Evolutionary conservation across 495 filamentous ascomycete genomes (phyloP).

Genomic region (Hypoxylon perforatum): DNA sequence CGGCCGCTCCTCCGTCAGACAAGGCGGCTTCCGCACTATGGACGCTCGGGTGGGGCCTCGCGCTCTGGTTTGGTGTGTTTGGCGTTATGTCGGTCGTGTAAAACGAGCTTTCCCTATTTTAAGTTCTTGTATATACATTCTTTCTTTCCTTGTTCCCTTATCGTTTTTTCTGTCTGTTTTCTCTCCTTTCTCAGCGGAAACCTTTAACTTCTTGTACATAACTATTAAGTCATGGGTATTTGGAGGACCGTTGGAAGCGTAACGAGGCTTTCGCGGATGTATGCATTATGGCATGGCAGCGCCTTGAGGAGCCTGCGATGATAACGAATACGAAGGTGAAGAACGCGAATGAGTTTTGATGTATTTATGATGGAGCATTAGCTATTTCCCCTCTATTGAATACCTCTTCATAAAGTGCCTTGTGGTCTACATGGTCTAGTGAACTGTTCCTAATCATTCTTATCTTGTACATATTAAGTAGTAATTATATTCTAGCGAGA

Average conservation of each 20-base stretch:
- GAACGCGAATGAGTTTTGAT: no score
- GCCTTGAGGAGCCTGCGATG: slow-evolving; percentile 2
- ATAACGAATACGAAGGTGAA: slow-evolving; percentile 12
- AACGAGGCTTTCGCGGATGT: background rate
- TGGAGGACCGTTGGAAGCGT: slow-evolving; percentile 2
- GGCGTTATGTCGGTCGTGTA: slow-evolving; percentile 25
- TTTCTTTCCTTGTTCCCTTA: background rate
- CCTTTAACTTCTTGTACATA: slow-evolving; percentile 7
- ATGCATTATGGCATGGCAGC: background rate
- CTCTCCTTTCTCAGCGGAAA: no score
- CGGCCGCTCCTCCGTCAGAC: background rate
- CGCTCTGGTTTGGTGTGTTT: slow-evolving; percentile 31
- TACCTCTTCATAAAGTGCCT: no score
- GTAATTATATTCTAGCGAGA: background rate
- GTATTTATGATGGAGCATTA: no score
- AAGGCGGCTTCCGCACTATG: background rate
- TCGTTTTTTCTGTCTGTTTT: background rate
- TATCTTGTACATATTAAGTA: background rate
- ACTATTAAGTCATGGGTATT: background rate
- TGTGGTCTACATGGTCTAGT: no score
- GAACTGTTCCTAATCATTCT: no score
- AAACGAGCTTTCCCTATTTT: background rate
- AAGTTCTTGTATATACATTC: background rate
- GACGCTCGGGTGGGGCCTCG: slow-evolving; percentile 21
- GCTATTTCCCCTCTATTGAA: no score